A percentile compares a stretch with the other conserved stretches of the same genome.
These are phyloP conservation scores for Plasmodium berghei DNA, from an alignment of 169 alveolate species.

Conservation along the genomic window DNA sequence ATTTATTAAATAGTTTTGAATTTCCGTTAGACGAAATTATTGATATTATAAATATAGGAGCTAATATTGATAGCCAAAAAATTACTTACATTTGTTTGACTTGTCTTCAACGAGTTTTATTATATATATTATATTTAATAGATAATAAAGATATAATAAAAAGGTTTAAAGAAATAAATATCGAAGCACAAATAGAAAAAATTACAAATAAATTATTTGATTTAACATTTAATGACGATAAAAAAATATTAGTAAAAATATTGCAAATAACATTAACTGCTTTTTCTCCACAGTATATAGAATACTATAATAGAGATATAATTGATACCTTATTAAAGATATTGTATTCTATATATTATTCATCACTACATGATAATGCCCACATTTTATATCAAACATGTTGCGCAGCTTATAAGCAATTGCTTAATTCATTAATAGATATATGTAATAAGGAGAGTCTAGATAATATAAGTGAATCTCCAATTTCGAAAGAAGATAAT, in stretches of 20 bases:
- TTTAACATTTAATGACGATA: constrained; percentile 58
- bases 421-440: constrained; percentile 65
- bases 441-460: constrained; percentile 44
- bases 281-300: constrained; percentile 55
- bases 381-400: constrained; percentile 64
- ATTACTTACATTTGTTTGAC: constrained; percentile 25
- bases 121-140: constrained; percentile 49
- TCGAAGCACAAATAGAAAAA: constrained; percentile 59
- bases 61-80: constrained; percentile 40
- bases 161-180: constrained; percentile 34
- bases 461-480: background rate
- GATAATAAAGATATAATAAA: constrained; percentile 48
- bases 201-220: constrained; percentile 66
- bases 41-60: constrained; percentile 42
- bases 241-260: constrained; percentile 46
- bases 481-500: background rate
- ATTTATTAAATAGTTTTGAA: constrained; percentile 45
- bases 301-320: constrained; percentile 42
- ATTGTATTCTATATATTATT: constrained; percentile 62
- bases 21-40: constrained; percentile 60
- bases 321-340: constrained; percentile 55
- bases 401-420: constrained; percentile 65
- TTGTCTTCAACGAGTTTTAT: constrained; percentile 35
- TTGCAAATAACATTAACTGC: constrained; percentile 68
- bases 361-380: constrained; percentile 49